A percentile compares a stretch with the other conserved stretches of the same genome.
Evolutionary conservation across 768 basidiomycete species (phyloP).

Genomic region (Serendipita vermifera): DNA sequence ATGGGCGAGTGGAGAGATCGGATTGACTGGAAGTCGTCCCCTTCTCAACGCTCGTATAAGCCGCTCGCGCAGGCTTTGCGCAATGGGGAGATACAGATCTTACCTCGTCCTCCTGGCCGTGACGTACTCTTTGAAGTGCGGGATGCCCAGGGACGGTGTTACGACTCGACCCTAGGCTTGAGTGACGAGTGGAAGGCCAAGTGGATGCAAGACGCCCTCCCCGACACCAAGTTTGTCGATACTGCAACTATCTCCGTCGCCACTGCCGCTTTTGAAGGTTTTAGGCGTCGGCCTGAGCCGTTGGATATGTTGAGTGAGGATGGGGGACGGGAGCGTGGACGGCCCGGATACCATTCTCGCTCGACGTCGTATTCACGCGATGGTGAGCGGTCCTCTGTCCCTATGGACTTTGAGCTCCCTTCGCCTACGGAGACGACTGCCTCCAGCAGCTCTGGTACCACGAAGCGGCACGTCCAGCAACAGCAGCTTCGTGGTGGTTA

Average conservation of each 20-base stretch:
- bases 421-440: no score
- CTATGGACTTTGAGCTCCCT: no score
- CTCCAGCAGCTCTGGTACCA: no score
- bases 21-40: slow-evolving; percentile 6
- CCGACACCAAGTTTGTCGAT: no score
- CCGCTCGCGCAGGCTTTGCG: not conserved
- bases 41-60: slow-evolving; percentile 6
- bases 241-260: no score
- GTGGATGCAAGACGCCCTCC: not conserved
- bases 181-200: not conserved
- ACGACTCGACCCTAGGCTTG: slow-evolving; percentile 5
- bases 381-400: no score
- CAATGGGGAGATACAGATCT: not conserved
- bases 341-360: not conserved
- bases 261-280: no score
- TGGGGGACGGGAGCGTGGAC: not conserved
- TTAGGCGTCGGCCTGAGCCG: no score
- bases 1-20: not conserved
- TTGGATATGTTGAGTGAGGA: no score
- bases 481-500: no score
- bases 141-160: not conserved
- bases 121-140: not conserved
- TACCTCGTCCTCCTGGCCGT: not conserved
- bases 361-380: not conserved
- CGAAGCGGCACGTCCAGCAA: no score